Evolutionary conservation across 352 stramenopile species (phyloP).

Genomic region (Globisporangium yorkense): DNA sequence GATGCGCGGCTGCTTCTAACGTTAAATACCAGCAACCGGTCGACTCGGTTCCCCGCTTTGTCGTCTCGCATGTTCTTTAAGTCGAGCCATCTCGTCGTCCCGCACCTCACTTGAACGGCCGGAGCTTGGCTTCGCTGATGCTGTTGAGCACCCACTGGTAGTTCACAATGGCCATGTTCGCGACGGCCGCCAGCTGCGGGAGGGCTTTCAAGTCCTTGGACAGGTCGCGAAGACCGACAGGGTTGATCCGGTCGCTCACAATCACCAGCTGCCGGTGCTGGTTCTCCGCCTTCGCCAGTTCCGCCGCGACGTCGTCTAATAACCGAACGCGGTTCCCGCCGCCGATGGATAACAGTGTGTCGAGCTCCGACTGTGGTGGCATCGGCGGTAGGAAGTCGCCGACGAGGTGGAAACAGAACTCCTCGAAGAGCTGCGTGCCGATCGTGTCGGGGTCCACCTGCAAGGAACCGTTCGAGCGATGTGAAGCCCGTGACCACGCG

Average conservation of each 20-base stretch:
- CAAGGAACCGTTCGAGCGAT: not conserved
- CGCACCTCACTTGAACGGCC: constrained; percentile 18
- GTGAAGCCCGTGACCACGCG: not conserved
- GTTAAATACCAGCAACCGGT: constrained; percentile 11
- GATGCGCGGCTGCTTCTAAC: constrained; percentile 1
- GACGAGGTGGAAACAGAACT: constrained; percentile 64
- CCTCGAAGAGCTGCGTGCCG: constrained; percentile 66
- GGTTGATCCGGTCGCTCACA: constrained; percentile 72
- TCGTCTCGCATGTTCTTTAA: not conserved
- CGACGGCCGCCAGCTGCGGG: constrained; percentile 34
- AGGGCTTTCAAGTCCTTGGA: constrained; percentile 31
- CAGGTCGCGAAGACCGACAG: constrained; percentile 37
- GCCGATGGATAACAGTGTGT: constrained; percentile 63
- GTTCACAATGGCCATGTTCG: constrained; percentile 52
- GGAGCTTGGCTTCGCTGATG: constrained; percentile 74
- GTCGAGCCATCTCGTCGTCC: not conserved
- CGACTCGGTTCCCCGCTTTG: not conserved
- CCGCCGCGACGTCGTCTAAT: constrained; percentile 40
- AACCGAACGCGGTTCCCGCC: constrained; percentile 47
- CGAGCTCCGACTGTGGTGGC: constrained; percentile 56
- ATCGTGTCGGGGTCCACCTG: constrained; percentile 23
- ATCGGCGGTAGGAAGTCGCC: constrained; percentile 77
- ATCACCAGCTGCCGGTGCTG: constrained; percentile 48
- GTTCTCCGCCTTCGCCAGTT: constrained; percentile 53
- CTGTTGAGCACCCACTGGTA: constrained; percentile 87